These are phyloP conservation scores for Phytophthora litchii DNA, from an alignment of 352 stramenopile species.

Conservation along the genomic window DNA sequence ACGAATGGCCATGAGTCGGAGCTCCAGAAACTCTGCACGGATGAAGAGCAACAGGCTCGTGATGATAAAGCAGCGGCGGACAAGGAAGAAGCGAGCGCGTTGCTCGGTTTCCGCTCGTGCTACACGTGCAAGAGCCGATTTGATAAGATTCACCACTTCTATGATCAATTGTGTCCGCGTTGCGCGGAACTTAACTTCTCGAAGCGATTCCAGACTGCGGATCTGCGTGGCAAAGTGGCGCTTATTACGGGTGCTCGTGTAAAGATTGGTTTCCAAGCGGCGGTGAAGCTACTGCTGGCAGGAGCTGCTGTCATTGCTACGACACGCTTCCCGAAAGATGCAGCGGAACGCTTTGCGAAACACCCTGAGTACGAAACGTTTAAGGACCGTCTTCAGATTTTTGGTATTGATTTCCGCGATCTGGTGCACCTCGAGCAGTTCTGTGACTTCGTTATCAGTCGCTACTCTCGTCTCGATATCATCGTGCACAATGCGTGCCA, in stretches of 20 bases:
- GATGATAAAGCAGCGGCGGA: slow-evolving; percentile 55
- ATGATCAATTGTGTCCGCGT: slow-evolving; percentile 94
- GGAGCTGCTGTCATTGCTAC: slow-evolving; percentile 95
- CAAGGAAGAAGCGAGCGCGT: slow-evolving; percentile 62
- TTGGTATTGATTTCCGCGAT: slow-evolving; percentile 96
- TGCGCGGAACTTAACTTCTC: slow-evolving; percentile 95
- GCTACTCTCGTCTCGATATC: slow-evolving; percentile 93
- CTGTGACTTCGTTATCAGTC: slow-evolving; percentile 82
- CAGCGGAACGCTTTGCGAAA: slow-evolving; percentile 88
- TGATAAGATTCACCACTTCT: slow-evolving; percentile 96
- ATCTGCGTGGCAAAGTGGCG: slow-evolving; percentile 91
- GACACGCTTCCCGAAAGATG: slow-evolving; percentile 95
- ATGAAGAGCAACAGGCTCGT: slow-evolving; percentile 53
- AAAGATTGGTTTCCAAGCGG: slow-evolving; percentile 97
- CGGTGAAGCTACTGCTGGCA: slow-evolving; percentile 93
- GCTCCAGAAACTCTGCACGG: slow-evolving; percentile 64
- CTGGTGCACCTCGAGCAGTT: slow-evolving; percentile 96
- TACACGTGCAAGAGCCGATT: slow-evolving; percentile 97
- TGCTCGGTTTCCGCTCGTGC: slow-evolving; percentile 92
- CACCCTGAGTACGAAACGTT: slow-evolving; percentile 94
- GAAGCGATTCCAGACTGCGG: slow-evolving; percentile 93
- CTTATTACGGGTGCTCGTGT: slow-evolving; percentile 95
- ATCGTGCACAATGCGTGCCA: slow-evolving; percentile 99
- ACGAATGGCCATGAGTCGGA: slow-evolving; percentile 30
- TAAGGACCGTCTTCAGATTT: slow-evolving; percentile 94